Evolutionary conservation across 345 rosid species (phyloP).

Genomic region (Stellera chamaejasme): DNA sequence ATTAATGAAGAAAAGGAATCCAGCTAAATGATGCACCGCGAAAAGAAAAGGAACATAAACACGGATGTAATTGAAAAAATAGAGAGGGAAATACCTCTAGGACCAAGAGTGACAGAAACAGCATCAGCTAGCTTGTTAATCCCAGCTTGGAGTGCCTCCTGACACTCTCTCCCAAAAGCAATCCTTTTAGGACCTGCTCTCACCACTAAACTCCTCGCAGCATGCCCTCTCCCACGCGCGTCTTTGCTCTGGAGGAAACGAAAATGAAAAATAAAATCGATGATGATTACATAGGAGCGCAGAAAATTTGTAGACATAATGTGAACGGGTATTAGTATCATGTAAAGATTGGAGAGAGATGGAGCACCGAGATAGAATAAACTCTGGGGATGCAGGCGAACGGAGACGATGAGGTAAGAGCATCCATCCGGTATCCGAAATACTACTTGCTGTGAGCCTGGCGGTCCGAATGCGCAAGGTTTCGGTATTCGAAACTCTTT

Average conservation of each 20-base stretch:
- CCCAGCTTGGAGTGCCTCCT: conserved; percentile 68
- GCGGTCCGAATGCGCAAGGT: too few relatives aligned
- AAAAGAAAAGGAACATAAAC: neutral
- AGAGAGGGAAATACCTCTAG: conserved; percentile 37
- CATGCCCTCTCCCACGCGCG: conserved; percentile 16
- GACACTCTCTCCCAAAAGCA: conserved; percentile 55
- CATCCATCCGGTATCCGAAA: too few relatives aligned
- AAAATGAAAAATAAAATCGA: neutral
- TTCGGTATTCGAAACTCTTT: too few relatives aligned
- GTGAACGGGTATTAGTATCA: too few relatives aligned
- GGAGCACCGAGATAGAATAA: neutral
- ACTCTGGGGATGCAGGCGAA: neutral
- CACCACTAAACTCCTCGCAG: conserved; percentile 32
- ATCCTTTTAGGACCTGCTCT: conserved; percentile 71
- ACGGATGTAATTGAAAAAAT: neutral
- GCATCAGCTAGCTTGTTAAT: conserved; percentile 88
- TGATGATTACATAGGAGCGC: too few relatives aligned
- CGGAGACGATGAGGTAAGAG: neutral
- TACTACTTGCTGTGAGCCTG: too few relatives aligned
- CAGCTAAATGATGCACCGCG: too few relatives aligned
- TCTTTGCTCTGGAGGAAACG: conserved; percentile 27
- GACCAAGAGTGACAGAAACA: conserved; percentile 82
- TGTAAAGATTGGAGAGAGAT: neutral
- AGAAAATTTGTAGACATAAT: neutral
- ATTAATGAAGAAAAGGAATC: too few relatives aligned